Evolutionary conservation across 352 stramenopile species (phyloP).

Genomic region (Elongisporangium prolatum): DNA sequence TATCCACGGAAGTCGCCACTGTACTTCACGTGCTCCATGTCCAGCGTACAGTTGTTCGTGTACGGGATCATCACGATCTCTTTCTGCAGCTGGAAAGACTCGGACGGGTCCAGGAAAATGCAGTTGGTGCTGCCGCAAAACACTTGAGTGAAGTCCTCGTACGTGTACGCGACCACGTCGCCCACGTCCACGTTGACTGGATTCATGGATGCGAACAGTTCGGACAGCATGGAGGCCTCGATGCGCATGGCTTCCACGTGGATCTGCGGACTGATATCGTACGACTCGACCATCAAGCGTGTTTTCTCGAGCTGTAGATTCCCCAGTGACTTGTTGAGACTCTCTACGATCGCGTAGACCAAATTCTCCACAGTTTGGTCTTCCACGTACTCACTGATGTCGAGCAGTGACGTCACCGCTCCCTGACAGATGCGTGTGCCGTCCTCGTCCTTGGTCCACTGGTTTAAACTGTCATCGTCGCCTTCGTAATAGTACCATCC

Average conservation of each 20-base stretch:
- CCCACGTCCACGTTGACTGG: slow-evolving; percentile 13
- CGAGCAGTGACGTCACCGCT: slow-evolving; percentile 24
- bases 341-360: slow-evolving; percentile 12
- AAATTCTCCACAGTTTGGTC: slow-evolving; percentile 14
- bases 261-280: slow-evolving; percentile 21
- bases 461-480: slow-evolving; percentile 8
- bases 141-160: slow-evolving; percentile 15
- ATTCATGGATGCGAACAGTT: slow-evolving; percentile 12
- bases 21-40: slow-evolving; percentile 22
- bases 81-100: slow-evolving; percentile 25
- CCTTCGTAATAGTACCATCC: slow-evolving; percentile 1
- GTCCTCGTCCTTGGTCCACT: slow-evolving; percentile 23
- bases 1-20: slow-evolving; percentile 33
- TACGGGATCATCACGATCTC: slow-evolving; percentile 28
- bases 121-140: slow-evolving; percentile 31
- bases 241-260: slow-evolving; percentile 21
- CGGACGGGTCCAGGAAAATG: slow-evolving; percentile 27
- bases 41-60: slow-evolving; percentile 16
- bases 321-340: slow-evolving; percentile 23
- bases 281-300: slow-evolving; percentile 16
- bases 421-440: slow-evolving; percentile 37
- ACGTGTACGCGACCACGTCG: slow-evolving; percentile 18
- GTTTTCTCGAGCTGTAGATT: slow-evolving; percentile 21
- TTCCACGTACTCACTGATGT: slow-evolving; percentile 17
- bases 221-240: slow-evolving; percentile 3